Evolutionary conservation across 1,284 basidiomycete genomes (phyloP), one percentile per base, ranked within the genome.

Genomic region (Caloboletus inedulis): DNA sequence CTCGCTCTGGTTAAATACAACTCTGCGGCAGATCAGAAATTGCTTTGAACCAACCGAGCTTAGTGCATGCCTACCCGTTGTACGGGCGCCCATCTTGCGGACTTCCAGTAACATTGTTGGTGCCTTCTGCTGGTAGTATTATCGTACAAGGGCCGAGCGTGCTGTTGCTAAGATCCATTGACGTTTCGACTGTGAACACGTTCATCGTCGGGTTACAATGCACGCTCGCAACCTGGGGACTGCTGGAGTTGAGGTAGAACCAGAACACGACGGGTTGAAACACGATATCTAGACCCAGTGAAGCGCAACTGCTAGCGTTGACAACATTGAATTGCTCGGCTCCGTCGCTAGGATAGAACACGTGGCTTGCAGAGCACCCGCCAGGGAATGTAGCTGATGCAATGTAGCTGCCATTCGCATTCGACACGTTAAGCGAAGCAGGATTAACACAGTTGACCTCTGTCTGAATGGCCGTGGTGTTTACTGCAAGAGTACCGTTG

Each of bases 241-340:
- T 55, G 21, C 56, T 65, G 35, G 65, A 62, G 18, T 61, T 70
- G 64, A 62, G 72, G 73, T 67, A 77, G 49, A 67, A 85, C 84
- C 84, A 86, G 57, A 86, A 87, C 71, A 85, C 76, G 34, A 85
- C 79, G 2, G 83, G 81, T 40, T 72, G 74, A 51, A 80, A 77
- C 18, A 70, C 55, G n/a, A 72, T 53, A 37, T 76, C 66, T 16
- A 69, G 34, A 9, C 49, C 53, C 8, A 66, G 54, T 13, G 64
- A 59, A 44, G 69, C 69, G 37, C 74, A 76, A 57, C 72, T 76
- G 6, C 69, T 57, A 1, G 73, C 73, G 19, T 68, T 64, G 21
- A 63, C 53, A 4, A 80, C 80, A 49, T 74, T 77, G 59, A 76
- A 82, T 63, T 82, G 81, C 49, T 72, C 64, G 3, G 62, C 59